Evolutionary conservation across 345 rosid genomes (phyloP).

Genomic region (Corymbia maculata): DNA sequence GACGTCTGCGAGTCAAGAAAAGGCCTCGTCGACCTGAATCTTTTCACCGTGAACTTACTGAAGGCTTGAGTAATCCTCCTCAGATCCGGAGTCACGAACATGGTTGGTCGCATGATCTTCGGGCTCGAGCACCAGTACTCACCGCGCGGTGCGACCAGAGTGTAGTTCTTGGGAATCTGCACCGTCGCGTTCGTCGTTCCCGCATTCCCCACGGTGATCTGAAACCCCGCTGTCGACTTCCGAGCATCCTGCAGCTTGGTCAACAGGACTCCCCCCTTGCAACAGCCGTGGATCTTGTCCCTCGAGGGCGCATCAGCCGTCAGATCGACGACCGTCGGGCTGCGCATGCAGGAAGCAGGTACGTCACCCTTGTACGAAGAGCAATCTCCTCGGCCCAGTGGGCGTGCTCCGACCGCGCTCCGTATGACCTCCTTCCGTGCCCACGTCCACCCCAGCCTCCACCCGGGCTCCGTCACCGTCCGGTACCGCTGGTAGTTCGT

Average conservation of each 20-base stretch:
- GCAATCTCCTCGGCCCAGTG: conserved; percentile 78
- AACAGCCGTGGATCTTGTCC: conserved; percentile 59
- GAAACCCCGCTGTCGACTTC: neutral
- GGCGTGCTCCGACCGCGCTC: conserved; percentile 54
- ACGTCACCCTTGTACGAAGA: conserved; percentile 43
- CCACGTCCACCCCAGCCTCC: conserved; percentile 85
- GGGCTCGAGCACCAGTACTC: neutral
- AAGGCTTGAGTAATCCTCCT: neutral
- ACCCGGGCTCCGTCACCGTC: conserved; percentile 69
- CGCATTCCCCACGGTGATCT: neutral
- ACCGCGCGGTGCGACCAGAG: neutral
- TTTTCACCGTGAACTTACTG: neutral
- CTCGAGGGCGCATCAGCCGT: conserved; percentile 63
- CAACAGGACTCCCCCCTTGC: neutral
- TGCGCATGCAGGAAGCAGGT: conserved; percentile 81
- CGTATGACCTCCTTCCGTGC: conserved; percentile 71
- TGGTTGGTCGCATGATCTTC: neutral
- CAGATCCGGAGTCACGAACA: neutral
- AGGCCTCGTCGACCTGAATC: neutral
- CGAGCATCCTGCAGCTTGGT: neutral
- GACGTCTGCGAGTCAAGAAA: neutral
- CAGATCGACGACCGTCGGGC: conserved; percentile 64
- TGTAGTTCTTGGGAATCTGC: neutral
- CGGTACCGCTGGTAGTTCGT: conserved; percentile 80
- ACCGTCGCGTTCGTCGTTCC: neutral